A percentile compares a stretch with the other conserved stretches of the same genome.
Conservation (phyloP, 1,139 yeast species). For the Geotrichum restrictum region DNA sequence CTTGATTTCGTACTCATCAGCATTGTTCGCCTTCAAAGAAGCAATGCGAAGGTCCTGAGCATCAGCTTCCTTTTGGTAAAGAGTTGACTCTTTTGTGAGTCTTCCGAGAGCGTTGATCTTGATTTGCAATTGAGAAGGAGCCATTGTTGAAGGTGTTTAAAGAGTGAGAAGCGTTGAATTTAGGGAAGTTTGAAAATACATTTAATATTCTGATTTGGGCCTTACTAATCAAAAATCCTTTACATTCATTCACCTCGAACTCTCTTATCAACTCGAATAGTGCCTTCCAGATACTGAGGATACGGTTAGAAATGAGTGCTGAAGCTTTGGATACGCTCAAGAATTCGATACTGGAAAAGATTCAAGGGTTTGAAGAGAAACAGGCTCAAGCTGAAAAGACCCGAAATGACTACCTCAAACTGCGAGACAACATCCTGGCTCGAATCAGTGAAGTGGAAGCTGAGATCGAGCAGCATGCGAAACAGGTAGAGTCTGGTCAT, state of each 20-base stretch:
- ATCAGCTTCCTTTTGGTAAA: conserved; percentile 59
- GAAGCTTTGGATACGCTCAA: conserved; percentile 6
- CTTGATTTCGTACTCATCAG: conserved; percentile 69
- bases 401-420: conserved; percentile 9
- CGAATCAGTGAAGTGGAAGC: conserved; percentile 50
- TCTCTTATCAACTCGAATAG: too few relatives aligned
- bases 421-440: conserved; percentile 39
- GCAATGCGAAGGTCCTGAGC: conserved; percentile 55
- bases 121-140: conserved; percentile 73
- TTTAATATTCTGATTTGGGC: too few relatives aligned
- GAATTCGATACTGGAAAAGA: conserved; percentile 5
- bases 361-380: conserved; percentile 12
- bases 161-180: too few relatives aligned
- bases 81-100: conserved; percentile 63
- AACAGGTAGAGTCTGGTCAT: conserved; percentile 47
- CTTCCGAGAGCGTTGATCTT: conserved; percentile 71
- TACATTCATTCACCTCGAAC: too few relatives aligned
- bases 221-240: too few relatives aligned
- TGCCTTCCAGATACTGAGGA: too few relatives aligned
- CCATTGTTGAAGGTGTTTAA: conserved; percentile 55
- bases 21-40: conserved; percentile 40
- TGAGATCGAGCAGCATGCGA: conserved; percentile 42
- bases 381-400: conserved; percentile 8
- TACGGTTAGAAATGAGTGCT: not conserved
- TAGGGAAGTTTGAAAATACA: too few relatives aligned